Evolutionary conservation across 2,329 filamentous ascomycete species (phyloP), one percentile per base, ranked within the genome.

Genomic region (Fusarium pseudocircinatum): DNA sequence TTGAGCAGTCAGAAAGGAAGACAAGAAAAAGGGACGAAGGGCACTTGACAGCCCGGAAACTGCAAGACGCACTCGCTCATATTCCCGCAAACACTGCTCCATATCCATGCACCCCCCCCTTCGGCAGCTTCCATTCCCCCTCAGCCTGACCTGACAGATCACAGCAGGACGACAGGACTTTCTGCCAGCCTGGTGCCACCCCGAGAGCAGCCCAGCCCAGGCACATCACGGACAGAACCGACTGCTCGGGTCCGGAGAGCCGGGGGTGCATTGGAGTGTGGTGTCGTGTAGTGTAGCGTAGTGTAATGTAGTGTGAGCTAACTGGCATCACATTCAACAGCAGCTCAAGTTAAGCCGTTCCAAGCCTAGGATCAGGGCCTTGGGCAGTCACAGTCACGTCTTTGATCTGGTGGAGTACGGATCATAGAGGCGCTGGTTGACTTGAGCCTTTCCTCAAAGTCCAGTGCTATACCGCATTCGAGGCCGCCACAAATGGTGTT

Each of bases 221-320:
- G 40, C 39, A 60, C 59, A 52, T 52, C 46, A 52, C 49, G 60
- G 65, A 28, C 56, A 64, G 70, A 77, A 75, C 76, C 76, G 76
- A 77, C 73, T 77, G 61, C 67, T 78, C 76, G 76, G 76, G 73
- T 76, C 76, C 65, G 64, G 72, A 63, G 62, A 70, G 66, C 71
- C 53, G 67, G 61, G 60, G 71, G 74, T 61, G 28, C 28, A 39
- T 34, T 52, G n/a, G 7, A 28, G n/a, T 52, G 30, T 20, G n/a
- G 26, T 15, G 44, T 47, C 4, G 24, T 44, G 43, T 28, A 50
- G 32, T 52, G 49, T 36, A 36, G 10, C 28, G 49, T 28, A 52
- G 10, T 37, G 50, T 28, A 52, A 2, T 34, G 22, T 34, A 24
- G 24, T 28, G 10, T 28, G n/a, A 24, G 49, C 59, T 50, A 59